phyloP scores from a whole-genome alignment of 352 stramenopile genomes.

The Aphanomyces euteiches region DNA sequence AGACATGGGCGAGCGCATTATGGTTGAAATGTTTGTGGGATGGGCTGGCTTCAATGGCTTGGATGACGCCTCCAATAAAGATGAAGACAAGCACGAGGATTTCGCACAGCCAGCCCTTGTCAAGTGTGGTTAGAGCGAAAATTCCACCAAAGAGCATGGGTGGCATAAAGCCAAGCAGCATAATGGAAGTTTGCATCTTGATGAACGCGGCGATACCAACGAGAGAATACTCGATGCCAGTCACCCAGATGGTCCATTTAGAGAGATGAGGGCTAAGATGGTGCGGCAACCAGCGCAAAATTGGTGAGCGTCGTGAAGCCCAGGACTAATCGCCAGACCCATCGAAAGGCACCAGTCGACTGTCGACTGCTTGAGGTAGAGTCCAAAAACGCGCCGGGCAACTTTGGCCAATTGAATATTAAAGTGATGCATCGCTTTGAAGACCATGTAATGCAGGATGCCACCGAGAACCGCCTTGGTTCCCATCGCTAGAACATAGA shows the following conservation, averaged over 20 bases:
- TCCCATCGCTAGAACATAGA: slow-evolving; percentile 83
- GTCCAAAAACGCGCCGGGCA: slow-evolving; percentile 53
- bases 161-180: slow-evolving; percentile 76
- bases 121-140: slow-evolving; percentile 69
- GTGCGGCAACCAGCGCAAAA: slow-evolving; percentile 76
- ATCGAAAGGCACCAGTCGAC: slow-evolving; percentile 71
- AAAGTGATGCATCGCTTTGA: slow-evolving; percentile 67
- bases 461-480: slow-evolving; percentile 73
- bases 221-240: slow-evolving; percentile 58
- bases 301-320: slow-evolving; percentile 79
- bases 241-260: slow-evolving; percentile 66
- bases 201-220: slow-evolving; percentile 75
- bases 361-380: slow-evolving; percentile 59
- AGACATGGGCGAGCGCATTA: slow-evolving; percentile 83
- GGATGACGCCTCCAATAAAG: slow-evolving; percentile 68
- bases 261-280: slow-evolving; percentile 73
- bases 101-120: slow-evolving; percentile 80
- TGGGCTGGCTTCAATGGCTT: slow-evolving; percentile 74
- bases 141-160: slow-evolving; percentile 77
- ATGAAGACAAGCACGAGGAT: slow-evolving; percentile 80
- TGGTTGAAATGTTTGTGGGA: slow-evolving; percentile 86
- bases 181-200: slow-evolving; percentile 79
- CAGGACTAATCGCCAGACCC: slow-evolving; percentile 77
- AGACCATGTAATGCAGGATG: slow-evolving; percentile 76
- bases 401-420: slow-evolving; percentile 54